Evolutionary conservation across 345 rosid species (phyloP).

Genomic region (Stellera chamaejasme): DNA sequence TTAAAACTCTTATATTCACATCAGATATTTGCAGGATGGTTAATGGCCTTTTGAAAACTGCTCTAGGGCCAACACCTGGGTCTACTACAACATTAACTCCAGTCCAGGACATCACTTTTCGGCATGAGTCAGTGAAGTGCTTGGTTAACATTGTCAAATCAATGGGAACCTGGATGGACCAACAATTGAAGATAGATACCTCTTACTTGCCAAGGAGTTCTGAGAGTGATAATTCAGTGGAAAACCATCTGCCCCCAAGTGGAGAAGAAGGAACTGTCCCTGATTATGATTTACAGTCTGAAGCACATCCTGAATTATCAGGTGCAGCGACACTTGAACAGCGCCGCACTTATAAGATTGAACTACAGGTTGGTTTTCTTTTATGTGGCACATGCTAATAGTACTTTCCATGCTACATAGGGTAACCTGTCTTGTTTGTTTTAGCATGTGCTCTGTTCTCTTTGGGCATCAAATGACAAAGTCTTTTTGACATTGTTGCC

Average conservation of each 20-base stretch:
- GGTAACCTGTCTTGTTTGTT: not conserved
- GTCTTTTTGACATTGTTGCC: conserved; percentile 21
- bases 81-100: conserved; percentile 73
- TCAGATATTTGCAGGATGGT: conserved; percentile 99
- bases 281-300: conserved; percentile 67
- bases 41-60: conserved; percentile 91
- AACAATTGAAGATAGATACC: conserved; percentile 60
- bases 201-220: conserved; percentile 41
- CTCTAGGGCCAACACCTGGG: conserved; percentile 92
- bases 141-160: conserved; percentile 77
- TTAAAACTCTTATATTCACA: conserved; percentile 85
- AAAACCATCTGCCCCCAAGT: conserved; percentile 32
- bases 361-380: conserved; percentile 60
- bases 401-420: conserved; percentile 5
- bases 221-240: conserved; percentile 44
- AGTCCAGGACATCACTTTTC: conserved; percentile 77
- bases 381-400: conserved; percentile 1
- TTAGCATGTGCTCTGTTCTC: not conserved
- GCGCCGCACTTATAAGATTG: conserved; percentile 84
- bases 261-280: conserved; percentile 55
- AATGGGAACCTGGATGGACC: conserved; percentile 95
- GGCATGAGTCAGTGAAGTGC: conserved; percentile 95
- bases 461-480: not conserved
- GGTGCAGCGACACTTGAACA: conserved; percentile 86
- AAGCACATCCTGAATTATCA: conserved; percentile 57